Evolutionary conservation across 768 basidiomycete species (phyloP).

Genomic region (Tylopilus vinaceipallidus): DNA sequence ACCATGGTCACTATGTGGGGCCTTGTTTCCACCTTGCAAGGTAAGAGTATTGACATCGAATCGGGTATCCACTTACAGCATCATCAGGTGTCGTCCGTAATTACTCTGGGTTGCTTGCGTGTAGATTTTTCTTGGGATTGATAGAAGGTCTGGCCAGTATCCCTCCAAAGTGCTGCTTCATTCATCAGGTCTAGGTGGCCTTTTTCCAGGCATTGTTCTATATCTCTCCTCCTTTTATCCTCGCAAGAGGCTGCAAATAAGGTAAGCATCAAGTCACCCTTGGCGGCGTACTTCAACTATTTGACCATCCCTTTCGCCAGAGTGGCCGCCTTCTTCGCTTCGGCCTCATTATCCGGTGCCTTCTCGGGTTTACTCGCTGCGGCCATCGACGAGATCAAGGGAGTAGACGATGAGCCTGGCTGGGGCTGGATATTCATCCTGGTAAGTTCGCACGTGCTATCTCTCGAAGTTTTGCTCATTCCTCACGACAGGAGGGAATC

Average conservation of each 20-base stretch:
- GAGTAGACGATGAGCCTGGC: constrained; percentile 46
- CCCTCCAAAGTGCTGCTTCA: neutral
- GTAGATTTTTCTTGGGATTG: constrained; percentile 51
- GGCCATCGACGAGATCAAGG: constrained; percentile 48
- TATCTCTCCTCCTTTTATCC: constrained; percentile 53
- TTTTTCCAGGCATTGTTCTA: constrained; percentile 57
- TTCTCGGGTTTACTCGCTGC: constrained; percentile 66
- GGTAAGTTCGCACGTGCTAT: constrained; percentile 20
- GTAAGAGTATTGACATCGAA: constrained; percentile 25
- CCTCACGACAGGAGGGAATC: constrained; percentile 45
- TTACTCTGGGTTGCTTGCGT: constrained; percentile 56
- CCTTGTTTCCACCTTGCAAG: constrained; percentile 61
- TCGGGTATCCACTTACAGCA: neutral
- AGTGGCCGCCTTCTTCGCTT: constrained; percentile 39
- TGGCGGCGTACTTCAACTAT: no score
- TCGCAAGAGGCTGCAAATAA: constrained; percentile 26
- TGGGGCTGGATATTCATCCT: constrained; percentile 65
- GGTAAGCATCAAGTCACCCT: constrained; percentile 1
- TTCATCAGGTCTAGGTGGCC: constrained; percentile 40
- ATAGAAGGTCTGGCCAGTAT: constrained; percentile 47
- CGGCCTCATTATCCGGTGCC: constrained; percentile 54
- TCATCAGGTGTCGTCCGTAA: constrained; percentile 41
- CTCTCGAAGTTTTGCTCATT: neutral
- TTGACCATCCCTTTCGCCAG: constrained; percentile 15
- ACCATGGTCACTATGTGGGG: constrained; percentile 67